Evolutionary conservation across 2,329 filamentous ascomycete species (phyloP).

Genomic region (Sporothrix pallida): DNA sequence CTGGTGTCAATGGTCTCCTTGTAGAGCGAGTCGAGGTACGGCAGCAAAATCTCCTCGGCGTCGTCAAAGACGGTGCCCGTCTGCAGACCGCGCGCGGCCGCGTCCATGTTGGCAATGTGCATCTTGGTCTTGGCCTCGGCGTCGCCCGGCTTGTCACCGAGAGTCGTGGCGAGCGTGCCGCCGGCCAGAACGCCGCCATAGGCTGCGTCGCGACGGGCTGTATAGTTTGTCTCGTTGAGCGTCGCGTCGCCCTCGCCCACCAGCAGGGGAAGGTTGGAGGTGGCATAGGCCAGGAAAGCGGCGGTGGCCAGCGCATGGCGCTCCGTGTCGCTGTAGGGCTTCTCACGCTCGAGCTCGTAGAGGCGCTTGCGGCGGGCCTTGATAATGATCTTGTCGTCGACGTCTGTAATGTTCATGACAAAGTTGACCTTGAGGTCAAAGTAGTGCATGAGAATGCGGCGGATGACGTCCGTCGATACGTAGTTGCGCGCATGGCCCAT

Average conservation of each 20-base stretch:
- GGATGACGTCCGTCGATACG: constrained; percentile 76
- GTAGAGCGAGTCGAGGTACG: constrained; percentile 66
- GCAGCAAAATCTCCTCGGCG: constrained; percentile 66
- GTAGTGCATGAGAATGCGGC: constrained; percentile 72
- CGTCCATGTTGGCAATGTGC: constrained; percentile 41
- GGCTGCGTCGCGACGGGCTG: constrained; percentile 35
- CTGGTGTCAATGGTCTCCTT: constrained; percentile 62
- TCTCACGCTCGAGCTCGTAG: constrained; percentile 38
- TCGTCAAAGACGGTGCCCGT: constrained; percentile 57
- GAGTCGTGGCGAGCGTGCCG: constrained; percentile 35
- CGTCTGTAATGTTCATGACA: constrained; percentile 79
- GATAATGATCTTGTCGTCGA: constrained; percentile 63
- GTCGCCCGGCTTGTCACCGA: constrained; percentile 39
- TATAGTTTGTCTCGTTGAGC: constrained; percentile 37
- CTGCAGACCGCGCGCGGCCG: constrained; percentile 39
- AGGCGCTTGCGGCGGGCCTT: constrained; percentile 41
- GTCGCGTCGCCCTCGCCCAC: constrained; percentile 13
- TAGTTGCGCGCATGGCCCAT: constrained; percentile 78
- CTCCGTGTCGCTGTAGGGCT: constrained; percentile 37
- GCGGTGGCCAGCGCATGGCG: constrained; percentile 36
- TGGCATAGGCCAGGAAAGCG: constrained; percentile 40
- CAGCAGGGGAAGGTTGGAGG: constrained; percentile 40
- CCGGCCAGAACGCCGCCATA: constrained; percentile 40
- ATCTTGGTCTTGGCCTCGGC: constrained; percentile 41
- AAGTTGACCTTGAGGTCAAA: constrained; percentile 74